These are phyloP conservation scores for Rhodotorula glutinis DNA, from an alignment of 1,284 basidiomycete genomes.

Conservation along the genomic window DNA sequence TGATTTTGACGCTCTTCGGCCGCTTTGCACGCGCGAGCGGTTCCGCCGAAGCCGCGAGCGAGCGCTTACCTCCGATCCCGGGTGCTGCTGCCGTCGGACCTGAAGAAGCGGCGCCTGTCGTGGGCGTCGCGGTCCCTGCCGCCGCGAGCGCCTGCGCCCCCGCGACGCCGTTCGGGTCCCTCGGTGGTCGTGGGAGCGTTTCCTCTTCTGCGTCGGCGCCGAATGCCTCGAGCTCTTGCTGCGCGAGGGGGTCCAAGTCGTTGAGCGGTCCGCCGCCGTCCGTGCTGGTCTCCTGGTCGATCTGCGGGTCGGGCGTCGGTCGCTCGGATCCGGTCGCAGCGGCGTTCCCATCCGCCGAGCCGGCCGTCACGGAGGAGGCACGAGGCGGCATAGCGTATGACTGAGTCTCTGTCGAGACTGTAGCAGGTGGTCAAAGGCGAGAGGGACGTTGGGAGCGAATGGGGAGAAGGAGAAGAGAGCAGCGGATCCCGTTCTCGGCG, in stretches of 20 bases:
- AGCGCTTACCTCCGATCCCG: slow-evolving; percentile 11
- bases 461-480: too few species aligned
- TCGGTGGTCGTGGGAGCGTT: slow-evolving; percentile 28
- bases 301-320: slow-evolving; percentile 1
- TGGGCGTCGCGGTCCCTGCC: not conserved
- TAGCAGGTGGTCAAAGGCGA: not conserved
- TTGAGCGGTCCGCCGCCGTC: not conserved
- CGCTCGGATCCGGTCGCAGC: not conserved
- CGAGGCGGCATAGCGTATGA: slow-evolving; percentile 8
- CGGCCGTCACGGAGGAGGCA: slow-evolving; percentile 8
- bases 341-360: not conserved
- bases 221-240: slow-evolving; percentile 31
- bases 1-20: slow-evolving; percentile 40
- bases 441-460: too few species aligned
- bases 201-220: slow-evolving; percentile 30
- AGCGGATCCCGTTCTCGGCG: too few species aligned
- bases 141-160: not conserved
- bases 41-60: slow-evolving; percentile 12
- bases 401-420: not conserved
- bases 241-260: slow-evolving; percentile 25
- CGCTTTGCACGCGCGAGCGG: slow-evolving; percentile 35
- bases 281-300: not conserved
- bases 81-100: not conserved
- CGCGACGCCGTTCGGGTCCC: slow-evolving; percentile 12
- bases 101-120: not conserved